Base-by-base conservation (phyloP, 2,329 filamentous ascomycete species). In the Dactylellina drechsleri region DNA sequence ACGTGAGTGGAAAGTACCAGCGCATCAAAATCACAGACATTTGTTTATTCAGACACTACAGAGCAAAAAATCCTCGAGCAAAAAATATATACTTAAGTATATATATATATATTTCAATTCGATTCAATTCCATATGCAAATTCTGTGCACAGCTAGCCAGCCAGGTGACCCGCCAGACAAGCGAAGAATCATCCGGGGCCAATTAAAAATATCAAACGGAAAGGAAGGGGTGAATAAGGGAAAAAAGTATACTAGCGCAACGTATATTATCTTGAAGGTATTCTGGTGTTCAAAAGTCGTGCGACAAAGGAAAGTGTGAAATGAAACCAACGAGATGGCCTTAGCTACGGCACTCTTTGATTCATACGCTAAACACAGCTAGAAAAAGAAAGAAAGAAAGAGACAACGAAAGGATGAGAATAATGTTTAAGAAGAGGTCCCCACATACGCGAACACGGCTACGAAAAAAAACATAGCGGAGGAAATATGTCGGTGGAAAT, bases 41-140 rank as follows among this genome's bases (percentile, higher is more conserved):
- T 10, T 36, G 10, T 36, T 36, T 36, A 36, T 36, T 36, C 31
- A 36, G 31, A 36, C 31, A 36, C 31, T 36, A 1, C 31, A 36
- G 31, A 2, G 31, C 31, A 3, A 36, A 36, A 36, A 36, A 36
- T 36, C 31, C 31, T 10, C 31, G 23, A 23, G 4, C 23, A 23
- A 23, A 23, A 23, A 23, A 23, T 23, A 2, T 23, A n/a, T n/a
- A n/a, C n/a, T n/a, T n/a, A n/a, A n/a, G n/a, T n/a, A n/a, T n/a
- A n/a, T n/a, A 23, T 23, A 23, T 23, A 23, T 23, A 4, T 15
- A 56, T 40, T 56, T 56, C 53, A 57, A 60, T 43, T 40, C 45
- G 56, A 73, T 73, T 66, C 70, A 62, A 75, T 75, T 67, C 64
- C 64, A 64, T 62, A 75, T 68, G 71, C 71, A 75, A 75, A 68